A percentile compares a stretch with the other conserved stretches of the same genome.
Conservation (phyloP, 345 rosid species). For the Populus davidiana region DNA sequence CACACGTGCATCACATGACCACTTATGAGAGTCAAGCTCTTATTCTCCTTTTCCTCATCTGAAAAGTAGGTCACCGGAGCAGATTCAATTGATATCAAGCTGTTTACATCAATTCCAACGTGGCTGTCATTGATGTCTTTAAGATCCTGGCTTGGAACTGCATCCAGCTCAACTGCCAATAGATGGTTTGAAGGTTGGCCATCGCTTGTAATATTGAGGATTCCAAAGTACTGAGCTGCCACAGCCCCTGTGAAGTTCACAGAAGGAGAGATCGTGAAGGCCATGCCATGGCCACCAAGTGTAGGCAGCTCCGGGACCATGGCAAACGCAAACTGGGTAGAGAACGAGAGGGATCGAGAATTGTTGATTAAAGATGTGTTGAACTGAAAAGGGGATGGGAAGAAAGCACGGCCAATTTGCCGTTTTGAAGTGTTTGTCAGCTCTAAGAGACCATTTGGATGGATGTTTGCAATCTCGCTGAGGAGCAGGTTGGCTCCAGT, state of each 20-base stretch:
- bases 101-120: too few relatives aligned
- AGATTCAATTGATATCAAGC: too few relatives aligned
- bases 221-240: constrained; percentile 17
- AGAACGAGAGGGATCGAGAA: constrained; percentile 18
- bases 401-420: constrained; percentile 44
- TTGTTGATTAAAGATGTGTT: background rate
- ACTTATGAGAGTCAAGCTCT: too few relatives aligned
- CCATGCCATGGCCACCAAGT: constrained; percentile 19
- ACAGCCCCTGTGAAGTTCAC: background rate
- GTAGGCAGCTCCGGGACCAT: background rate
- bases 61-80: too few relatives aligned
- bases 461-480: constrained; percentile 31
- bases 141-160: background rate
- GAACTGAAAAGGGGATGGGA: constrained; percentile 30
- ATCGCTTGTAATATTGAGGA: constrained; percentile 9
- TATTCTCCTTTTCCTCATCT: too few relatives aligned
- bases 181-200: constrained; percentile 11
- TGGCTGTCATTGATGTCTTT: too few relatives aligned
- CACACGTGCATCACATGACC: background rate
- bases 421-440: constrained; percentile 38
- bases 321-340: constrained; percentile 13
- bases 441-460: constrained; percentile 39
- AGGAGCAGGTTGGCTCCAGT: constrained; percentile 23
- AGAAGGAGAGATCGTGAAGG: constrained; percentile 19
- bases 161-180: constrained; percentile 18